Evolutionary conservation across 192 early-diverging fungal genomes (phyloP).

Genomic region (Hyaloraphidium curvatum): DNA sequence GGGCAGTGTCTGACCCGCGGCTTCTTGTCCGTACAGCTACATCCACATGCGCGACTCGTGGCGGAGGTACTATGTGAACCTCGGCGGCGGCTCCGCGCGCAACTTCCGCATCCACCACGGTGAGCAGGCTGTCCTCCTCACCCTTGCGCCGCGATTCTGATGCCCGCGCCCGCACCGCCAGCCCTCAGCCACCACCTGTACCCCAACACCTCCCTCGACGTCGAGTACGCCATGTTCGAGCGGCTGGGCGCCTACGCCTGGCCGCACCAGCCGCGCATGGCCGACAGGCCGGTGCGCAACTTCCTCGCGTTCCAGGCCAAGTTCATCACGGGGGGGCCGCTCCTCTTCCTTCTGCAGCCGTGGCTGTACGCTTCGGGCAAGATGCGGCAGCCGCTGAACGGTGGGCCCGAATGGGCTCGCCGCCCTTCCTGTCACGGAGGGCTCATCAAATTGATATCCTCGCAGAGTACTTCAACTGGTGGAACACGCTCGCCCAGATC

Average conservation of each 20-base stretch:
- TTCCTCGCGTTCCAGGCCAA: not conserved
- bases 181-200: not conserved
- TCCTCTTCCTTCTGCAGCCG: not conserved
- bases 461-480: not conserved
- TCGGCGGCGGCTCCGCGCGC: not conserved
- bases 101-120: not conserved
- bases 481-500: not conserved
- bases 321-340: not conserved
- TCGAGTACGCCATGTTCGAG: not conserved
- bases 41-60: not conserved
- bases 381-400: not conserved
- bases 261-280: not conserved
- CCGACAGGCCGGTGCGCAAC: too few species aligned
- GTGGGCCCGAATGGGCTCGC: not conserved
- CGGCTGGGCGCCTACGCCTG: not conserved
- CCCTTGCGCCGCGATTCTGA: too few species aligned
- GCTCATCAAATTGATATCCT: not conserved
- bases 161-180: not conserved
- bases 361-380: not conserved
- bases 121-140: too few species aligned
- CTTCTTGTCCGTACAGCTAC: too few species aligned
- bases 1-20: too few species aligned
- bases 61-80: not conserved
- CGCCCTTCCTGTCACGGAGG: not conserved
- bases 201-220: not conserved